Evolutionary conservation across 306 rosid genomes (phyloP).

Genomic region (Lablab purpureus): DNA sequence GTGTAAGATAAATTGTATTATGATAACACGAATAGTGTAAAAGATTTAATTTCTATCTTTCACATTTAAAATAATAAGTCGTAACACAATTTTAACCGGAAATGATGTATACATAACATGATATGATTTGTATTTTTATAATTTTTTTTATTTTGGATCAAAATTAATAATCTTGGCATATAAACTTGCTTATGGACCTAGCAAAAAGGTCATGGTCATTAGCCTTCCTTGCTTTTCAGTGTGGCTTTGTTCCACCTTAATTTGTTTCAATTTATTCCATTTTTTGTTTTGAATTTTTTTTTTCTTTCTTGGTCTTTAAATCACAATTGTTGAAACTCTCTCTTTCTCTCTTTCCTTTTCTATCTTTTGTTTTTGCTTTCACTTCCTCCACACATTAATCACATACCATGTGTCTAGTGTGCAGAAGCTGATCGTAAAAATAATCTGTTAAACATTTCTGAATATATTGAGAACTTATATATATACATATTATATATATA

Average conservation of each 20-base stretch:
- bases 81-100: no score
- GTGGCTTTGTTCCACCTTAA: background rate
- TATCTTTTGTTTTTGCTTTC: background rate
- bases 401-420: background rate
- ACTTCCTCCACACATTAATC: background rate
- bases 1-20: no score
- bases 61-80: no score
- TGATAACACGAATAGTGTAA: no score
- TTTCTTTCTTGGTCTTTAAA: slow-evolving; percentile 3
- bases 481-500: background rate
- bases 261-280: background rate
- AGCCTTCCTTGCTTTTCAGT: background rate
- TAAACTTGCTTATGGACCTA: slow-evolving; percentile 76
- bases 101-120: no score
- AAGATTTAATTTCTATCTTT: no score
- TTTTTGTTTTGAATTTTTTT: background rate
- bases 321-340: background rate
- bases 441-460: background rate
- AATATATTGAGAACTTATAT: background rate
- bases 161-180: no score
- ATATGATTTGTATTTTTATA: no score
- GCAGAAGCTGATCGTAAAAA: slow-evolving; percentile 34
- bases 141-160: no score
- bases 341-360: background rate
- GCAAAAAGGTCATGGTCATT: slow-evolving; percentile 78